Conservation (phyloP, 148 eudicot species). For the Rhododendron henanense region DNA sequence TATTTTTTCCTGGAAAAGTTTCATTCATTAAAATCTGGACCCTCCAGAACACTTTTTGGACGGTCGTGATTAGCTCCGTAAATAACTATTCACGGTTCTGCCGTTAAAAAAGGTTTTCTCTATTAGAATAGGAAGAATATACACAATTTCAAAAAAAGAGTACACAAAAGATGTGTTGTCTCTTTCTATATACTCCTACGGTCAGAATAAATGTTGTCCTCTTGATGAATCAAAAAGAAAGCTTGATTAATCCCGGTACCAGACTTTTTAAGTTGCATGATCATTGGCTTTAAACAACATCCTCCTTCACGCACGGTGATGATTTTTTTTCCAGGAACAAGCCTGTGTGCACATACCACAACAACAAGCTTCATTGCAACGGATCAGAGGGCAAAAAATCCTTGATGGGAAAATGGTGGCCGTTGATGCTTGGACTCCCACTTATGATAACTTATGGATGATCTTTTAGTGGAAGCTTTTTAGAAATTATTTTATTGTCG, state of each 20-base stretch:
- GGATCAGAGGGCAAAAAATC: conserved; percentile 29
- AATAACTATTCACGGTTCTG: too few relatives aligned
- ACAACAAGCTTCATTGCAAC: conserved; percentile 49
- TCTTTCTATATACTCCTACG: too few relatives aligned
- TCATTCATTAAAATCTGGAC: too few relatives aligned
- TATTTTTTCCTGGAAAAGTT: too few relatives aligned
- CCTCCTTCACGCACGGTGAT: neutral
- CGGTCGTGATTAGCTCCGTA: too few relatives aligned
- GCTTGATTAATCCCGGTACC: neutral
- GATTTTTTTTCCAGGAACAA: conserved; percentile 29
- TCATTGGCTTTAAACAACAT: neutral
- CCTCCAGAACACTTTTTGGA: too few relatives aligned
- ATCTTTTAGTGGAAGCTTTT: neutral
- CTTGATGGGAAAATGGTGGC: conserved; percentile 27
- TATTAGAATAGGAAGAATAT: too few relatives aligned
- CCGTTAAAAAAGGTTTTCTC: too few relatives aligned
- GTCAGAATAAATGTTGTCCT: neutral
- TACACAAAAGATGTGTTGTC: too few relatives aligned
- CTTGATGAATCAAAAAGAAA: neutral
- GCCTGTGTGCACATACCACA: conserved; percentile 57
- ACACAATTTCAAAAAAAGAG: too few relatives aligned
- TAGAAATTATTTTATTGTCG: neutral
- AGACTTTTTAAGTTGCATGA: neutral
- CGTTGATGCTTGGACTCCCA: conserved; percentile 18
- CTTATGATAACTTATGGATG: conserved; percentile 17